Conservation (phyloP, 257 asterid species). For the Henckelia pumila region DNA sequence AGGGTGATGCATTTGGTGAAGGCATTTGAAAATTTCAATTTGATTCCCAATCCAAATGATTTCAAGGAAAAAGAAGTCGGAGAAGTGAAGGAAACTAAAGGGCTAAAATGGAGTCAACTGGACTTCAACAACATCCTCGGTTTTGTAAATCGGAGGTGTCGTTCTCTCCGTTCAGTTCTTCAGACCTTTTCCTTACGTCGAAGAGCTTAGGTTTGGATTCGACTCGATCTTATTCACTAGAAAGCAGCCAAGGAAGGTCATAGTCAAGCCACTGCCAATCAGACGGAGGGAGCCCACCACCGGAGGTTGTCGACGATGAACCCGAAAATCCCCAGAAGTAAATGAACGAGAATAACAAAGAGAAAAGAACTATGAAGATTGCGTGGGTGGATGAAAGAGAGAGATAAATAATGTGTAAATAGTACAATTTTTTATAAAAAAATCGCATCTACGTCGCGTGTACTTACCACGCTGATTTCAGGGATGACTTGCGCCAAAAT, state of each 20-base stretch:
- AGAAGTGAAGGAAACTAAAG: conserved; percentile 36
- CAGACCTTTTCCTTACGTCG: conserved; percentile 60
- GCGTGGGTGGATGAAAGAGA: no score
- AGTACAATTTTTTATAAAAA: no score
- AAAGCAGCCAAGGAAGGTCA: conserved; percentile 68
- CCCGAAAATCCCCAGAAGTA: no score
- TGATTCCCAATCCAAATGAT: conserved; percentile 39
- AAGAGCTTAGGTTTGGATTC: conserved; percentile 73
- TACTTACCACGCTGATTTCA: no score
- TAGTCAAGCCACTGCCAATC: conserved; percentile 9
- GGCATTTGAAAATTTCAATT: conserved; percentile 69
- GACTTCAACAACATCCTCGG: conserved; percentile 40
- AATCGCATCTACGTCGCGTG: no score
- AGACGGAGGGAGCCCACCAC: no score
- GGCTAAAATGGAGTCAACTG: conserved; percentile 49
- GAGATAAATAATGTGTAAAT: no score
- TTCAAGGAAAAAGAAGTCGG: conserved; percentile 41
- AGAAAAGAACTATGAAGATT: no score
- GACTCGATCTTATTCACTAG: conserved; percentile 43
- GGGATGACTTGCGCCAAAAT: no score
- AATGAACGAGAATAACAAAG: no score
- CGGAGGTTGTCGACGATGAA: no score
- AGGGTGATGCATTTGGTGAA: conserved; percentile 75
- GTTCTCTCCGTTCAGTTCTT: conserved; percentile 66
- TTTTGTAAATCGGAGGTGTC: conserved; percentile 44